These are phyloP conservation scores for Ceratocystis eucalypticola DNA, from an alignment of 2,329 filamentous ascomycete species.

Conservation along the genomic window DNA sequence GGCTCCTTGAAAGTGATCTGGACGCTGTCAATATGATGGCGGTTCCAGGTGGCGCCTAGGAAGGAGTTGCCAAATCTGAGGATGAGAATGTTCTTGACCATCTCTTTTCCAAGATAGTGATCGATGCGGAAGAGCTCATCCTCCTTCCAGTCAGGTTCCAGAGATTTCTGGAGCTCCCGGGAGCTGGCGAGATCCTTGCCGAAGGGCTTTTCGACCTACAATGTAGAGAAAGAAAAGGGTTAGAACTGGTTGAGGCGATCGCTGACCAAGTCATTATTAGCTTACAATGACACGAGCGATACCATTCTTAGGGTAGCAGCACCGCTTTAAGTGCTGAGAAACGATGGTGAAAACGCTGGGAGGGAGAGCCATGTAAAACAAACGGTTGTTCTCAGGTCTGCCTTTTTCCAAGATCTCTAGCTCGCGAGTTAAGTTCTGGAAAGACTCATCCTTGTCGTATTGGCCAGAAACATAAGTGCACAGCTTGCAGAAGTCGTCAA, in stretches of 20 bases:
- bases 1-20: constrained; percentile 99
- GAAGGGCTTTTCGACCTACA: constrained; percentile 94
- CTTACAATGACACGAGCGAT: constrained; percentile 88
- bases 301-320: constrained; percentile 85
- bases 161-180: constrained; percentile 81
- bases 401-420: constrained; percentile 73
- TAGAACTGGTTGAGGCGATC: constrained; percentile 20
- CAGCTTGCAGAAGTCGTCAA: constrained; percentile 74
- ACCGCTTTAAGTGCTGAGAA: constrained; percentile 91
- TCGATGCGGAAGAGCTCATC: constrained; percentile 98
- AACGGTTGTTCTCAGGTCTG: constrained; percentile 69
- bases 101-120: constrained; percentile 98
- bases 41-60: constrained; percentile 96
- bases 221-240: constrained; percentile 14
- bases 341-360: constrained; percentile 97
- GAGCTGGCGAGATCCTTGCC: constrained; percentile 94
- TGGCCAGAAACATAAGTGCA: constrained; percentile 95
- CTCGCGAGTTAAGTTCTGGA: constrained; percentile 72
- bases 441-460: constrained; percentile 94
- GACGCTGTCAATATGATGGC: constrained; percentile 97
- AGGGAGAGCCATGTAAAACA: constrained; percentile 99
- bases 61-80: constrained; percentile 97
- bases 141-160: constrained; percentile 96
- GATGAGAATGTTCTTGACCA: constrained; percentile 99
- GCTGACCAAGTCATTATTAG: constrained; percentile 20